A percentile compares a stretch with the other conserved stretches of the same genome.
These are phyloP conservation scores for Crepidotus variabilis DNA, from an alignment of 768 basidiomycete species.

Conservation along the genomic window DNA sequence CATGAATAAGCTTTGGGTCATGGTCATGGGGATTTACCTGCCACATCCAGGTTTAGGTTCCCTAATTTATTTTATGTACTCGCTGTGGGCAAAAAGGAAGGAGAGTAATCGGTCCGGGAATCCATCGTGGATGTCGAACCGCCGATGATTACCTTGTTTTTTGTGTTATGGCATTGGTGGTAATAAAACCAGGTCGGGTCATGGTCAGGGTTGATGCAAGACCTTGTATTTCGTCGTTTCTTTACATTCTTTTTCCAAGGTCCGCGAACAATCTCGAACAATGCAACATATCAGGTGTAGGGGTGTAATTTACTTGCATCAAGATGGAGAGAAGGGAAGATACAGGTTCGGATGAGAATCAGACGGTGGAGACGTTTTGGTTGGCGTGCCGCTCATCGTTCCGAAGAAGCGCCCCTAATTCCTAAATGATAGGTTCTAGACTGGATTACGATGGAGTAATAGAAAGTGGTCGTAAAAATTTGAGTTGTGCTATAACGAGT, in stretches of 20 bases:
- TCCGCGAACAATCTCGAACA: neutral
- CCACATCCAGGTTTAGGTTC: slow-evolving; percentile 6
- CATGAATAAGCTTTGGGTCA: slow-evolving; percentile 14
- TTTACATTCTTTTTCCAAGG: neutral
- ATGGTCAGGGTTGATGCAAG: neutral
- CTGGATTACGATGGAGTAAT: neutral
- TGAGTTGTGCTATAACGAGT: neutral
- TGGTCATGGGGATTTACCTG: slow-evolving; percentile 8
- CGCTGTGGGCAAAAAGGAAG: no score
- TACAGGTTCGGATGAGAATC: slow-evolving; percentile 8
- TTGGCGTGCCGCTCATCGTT: slow-evolving; percentile 9
- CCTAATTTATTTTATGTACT: neutral
- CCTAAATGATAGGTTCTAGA: neutral
- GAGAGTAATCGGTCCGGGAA: slow-evolving; percentile 11
- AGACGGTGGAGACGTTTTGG: neutral
- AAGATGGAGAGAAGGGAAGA: slow-evolving; percentile 3
- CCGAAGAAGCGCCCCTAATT: slow-evolving; percentile 8
- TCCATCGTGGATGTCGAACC: neutral
- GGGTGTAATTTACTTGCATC: slow-evolving; percentile 2
- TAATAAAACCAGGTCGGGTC: neutral
- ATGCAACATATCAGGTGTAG: neutral
- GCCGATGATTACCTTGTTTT: neutral
- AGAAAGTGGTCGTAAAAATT: neutral
- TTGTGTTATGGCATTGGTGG: neutral
- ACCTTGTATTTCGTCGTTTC: neutral